Base-by-base conservation (phyloP, 1,139 yeast species). In the Scheffersomyces illinoinensis region DNA sequence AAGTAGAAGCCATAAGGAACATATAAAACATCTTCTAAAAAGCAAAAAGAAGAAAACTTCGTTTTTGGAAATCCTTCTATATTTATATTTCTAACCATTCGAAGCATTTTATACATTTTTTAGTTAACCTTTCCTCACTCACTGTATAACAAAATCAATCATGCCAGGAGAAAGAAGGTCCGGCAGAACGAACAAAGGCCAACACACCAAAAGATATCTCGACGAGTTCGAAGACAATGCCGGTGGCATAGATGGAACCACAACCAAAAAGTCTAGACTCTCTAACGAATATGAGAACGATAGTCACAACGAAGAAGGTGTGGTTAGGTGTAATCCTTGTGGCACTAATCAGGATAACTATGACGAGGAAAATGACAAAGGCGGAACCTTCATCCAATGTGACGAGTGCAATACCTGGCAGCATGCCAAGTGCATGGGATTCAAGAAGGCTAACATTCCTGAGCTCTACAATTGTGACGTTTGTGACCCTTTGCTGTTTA, bases 321-420 rank as follows among this genome's bases (percentile, higher is more conserved):
- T 76, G 33, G 90, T 89, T 5, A 76, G 86, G 48, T 91, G 97
- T 70, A 69, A 78, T 0, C 87, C 85, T 0, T 88, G 93, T 72
- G 89, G 88, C 3, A 77, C 90, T 5, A 84, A 82, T n/a, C 87
- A 89, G 65, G 85, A 81, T 17, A 87, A 85, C 61, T 88, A 84
- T 65, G 78, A 86, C 62, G 90, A 82, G 58, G 88, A 81, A 1
- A 84, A 81, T 5, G 93, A 88, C 61, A 78, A 79, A 21, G 80
- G 83, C 23, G 87, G 90, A 6, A 80, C 83, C 47, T 90, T 91
- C 93, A 85, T 90, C 47, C 91, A 89, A 68, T 92, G 97, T 73
- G 97, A 90, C 58, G 68, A 75, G 23, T 92, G 97, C 71, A 74
- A 82, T 57, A 86, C 92, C 14, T 92, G 97, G 97, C 97, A 92